These are phyloP conservation scores for Exophiala sp. DNA, from an alignment of 2,329 filamentous ascomycete species.

Conservation along the genomic window DNA sequence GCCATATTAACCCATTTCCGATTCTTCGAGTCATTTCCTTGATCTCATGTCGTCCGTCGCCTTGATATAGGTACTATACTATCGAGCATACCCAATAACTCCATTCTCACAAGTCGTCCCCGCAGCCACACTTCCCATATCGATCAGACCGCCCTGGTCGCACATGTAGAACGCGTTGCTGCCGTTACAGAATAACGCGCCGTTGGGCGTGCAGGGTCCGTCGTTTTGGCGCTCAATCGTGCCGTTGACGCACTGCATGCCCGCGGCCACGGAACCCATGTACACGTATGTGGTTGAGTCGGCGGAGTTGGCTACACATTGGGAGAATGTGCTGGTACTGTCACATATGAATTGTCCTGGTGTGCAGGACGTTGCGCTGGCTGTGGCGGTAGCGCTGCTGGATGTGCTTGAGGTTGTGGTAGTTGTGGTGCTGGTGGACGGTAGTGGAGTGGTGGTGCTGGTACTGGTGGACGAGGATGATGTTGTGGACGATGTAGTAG, in stretches of 20 bases:
- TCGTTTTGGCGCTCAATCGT: conserved; percentile 21
- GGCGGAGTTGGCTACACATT: conserved; percentile 32
- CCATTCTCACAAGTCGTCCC: conserved; percentile 34
- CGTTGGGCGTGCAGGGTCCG: conserved; percentile 20
- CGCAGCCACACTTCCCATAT: conserved; percentile 39
- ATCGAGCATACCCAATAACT: conserved; percentile 14
- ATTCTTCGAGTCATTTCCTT: background rate
- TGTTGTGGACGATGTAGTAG: background rate
- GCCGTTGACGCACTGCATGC: conserved; percentile 24
- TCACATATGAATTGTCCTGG: conserved; percentile 36
- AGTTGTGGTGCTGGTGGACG: conserved; percentile 1
- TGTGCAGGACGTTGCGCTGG: conserved; percentile 23
- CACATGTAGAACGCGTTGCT: conserved; percentile 21
- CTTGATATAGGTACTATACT: background rate
- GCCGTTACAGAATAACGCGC: conserved; percentile 21
- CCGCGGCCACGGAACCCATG: conserved; percentile 25
- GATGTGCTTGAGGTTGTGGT: conserved; percentile 8
- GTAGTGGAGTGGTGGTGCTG: background rate
- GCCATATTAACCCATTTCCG: background rate
- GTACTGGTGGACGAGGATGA: background rate
- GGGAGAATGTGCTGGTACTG: conserved; percentile 34
- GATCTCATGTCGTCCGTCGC: background rate
- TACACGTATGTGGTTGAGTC: conserved; percentile 17
- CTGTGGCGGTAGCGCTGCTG: conserved; percentile 1
- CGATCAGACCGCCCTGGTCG: conserved; percentile 28